Base-by-base conservation (phyloP, 169 alveolate genomes). In the Cryptosporidium baileyi region DNA sequence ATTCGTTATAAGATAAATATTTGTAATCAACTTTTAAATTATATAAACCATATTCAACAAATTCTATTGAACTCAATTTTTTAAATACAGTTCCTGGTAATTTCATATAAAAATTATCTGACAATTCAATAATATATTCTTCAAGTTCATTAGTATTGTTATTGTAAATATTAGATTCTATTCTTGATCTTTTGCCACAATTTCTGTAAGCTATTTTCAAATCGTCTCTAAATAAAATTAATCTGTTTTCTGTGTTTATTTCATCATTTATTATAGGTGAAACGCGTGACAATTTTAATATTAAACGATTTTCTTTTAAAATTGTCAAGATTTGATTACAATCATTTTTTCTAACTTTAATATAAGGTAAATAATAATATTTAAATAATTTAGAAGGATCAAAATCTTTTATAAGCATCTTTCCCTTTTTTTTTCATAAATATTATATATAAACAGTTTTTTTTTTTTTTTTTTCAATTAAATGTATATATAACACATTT, bases 11-110 rank as follows among this genome's bases (percentile, higher is more conserved):
- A 0, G 85, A 52, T 24, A 74, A 43, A 30, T 57, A 54, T 41
- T 74, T 57, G 19, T 74, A 74, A 11, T 51, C 85, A n/a, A 74
- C 19, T 30, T 74, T 74, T 19, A 74, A 74, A 38, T 49, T 59
- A 44, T 32, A 15, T 0, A 74, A 26, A 17, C 67, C 85, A 54
- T 54, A 74, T 9, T 74, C 74, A 4, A 59, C 65, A 54, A 36
- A 54, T 22, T 74, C 67, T 11, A 74, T 22, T 34, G 34, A 6
- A 54, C 43, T 57, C 13, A 74, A 36, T 1, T 47, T 43, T 19
- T 26, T 24, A 41, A 74, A 51, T 7, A 74, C 65, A 1, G 17
- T 74, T 43, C 22, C 22, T 54, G 74, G 74, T 11, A 74, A 9
- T 15, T 19, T 30, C 17, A 74, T 74, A n/a, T 11, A 32, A 24